phyloP scores from a whole-genome alignment of 202 grass and related monocot species.

The Miscanthus sacchariflorus region DNA sequence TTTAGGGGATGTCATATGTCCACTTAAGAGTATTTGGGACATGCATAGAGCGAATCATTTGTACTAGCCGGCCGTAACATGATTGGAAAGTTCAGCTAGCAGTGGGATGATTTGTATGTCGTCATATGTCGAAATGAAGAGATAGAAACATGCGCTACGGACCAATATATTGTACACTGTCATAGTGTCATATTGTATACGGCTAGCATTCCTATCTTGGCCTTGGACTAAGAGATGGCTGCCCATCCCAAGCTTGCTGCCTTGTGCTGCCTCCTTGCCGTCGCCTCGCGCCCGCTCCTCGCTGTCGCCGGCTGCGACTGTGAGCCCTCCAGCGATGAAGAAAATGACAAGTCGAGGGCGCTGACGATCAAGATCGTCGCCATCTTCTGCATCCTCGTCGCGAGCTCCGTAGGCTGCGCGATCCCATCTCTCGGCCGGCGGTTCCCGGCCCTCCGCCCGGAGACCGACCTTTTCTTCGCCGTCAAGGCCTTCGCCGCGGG shows the following conservation, averaged over 20 bases:
- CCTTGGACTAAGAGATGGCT: constrained; percentile 21
- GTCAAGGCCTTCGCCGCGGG: constrained; percentile 88
- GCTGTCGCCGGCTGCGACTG: constrained; percentile 55
- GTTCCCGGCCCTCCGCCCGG: constrained; percentile 59
- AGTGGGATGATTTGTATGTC: background rate
- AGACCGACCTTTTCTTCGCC: constrained; percentile 62
- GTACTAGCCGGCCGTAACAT: background rate
- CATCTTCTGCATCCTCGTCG: constrained; percentile 65
- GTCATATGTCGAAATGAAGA: background rate
- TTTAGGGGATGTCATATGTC: no score
- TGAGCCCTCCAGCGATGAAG: constrained; percentile 3
- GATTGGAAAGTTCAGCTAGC: background rate
- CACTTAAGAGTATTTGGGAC: background rate
- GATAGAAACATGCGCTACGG: background rate
- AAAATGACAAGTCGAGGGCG: constrained; percentile 39
- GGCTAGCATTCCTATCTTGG: background rate
- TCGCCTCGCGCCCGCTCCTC: constrained; percentile 48
- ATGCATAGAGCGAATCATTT: background rate
- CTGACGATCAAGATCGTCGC: constrained; percentile 63
- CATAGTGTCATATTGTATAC: background rate
- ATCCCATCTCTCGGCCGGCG: constrained; percentile 63
- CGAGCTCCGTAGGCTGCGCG: constrained; percentile 57
- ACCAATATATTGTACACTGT: background rate
- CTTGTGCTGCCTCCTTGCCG: constrained; percentile 24
- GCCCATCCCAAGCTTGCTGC: constrained; percentile 16